Percentiles rank a stretch among this genome's conserved stretches.
phyloP scores from a whole-genome alignment of 2,329 filamentous ascomycete species.

The Penicillium brasilianum region DNA sequence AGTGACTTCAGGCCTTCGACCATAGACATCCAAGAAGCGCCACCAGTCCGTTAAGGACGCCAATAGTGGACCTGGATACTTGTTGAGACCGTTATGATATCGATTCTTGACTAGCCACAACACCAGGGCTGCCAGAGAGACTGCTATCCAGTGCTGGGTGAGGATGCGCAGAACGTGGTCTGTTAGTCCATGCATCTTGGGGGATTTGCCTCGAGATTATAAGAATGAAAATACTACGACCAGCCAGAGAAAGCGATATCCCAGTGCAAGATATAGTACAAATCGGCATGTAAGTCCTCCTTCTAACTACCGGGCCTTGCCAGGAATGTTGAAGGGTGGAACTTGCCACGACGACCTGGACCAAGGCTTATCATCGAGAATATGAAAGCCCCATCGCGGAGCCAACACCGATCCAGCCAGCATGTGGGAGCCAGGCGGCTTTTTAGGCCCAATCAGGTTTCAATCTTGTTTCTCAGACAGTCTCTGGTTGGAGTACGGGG shows the following conservation, averaged over 20 bases:
- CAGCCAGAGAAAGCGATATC: neutral
- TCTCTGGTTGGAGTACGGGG: neutral
- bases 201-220: neutral
- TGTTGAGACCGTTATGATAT: slow-evolving; percentile 18
- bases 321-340: neutral
- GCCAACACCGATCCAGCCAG: neutral
- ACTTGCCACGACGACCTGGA: slow-evolving; percentile 2
- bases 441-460: neutral
- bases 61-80: slow-evolving; percentile 67
- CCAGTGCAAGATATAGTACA: slow-evolving; percentile 7
- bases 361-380: neutral
- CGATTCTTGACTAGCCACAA: slow-evolving; percentile 17
- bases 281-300: slow-evolving; percentile 4
- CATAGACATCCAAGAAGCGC: slow-evolving; percentile 72
- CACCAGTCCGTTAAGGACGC: slow-evolving; percentile 75
- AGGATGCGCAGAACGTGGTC: slow-evolving; percentile 15
- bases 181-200: slow-evolving; percentile 20
- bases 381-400: neutral
- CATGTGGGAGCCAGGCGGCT: neutral
- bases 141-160: slow-evolving; percentile 16
- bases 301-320: slow-evolving; percentile 8
- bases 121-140: slow-evolving; percentile 4
- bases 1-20: slow-evolving; percentile 68
- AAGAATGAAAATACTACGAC: neutral
- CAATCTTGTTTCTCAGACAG: neutral